Base-by-base conservation (phyloP, 164 flowering plant species). In the Amborella trichopoda region DNA sequence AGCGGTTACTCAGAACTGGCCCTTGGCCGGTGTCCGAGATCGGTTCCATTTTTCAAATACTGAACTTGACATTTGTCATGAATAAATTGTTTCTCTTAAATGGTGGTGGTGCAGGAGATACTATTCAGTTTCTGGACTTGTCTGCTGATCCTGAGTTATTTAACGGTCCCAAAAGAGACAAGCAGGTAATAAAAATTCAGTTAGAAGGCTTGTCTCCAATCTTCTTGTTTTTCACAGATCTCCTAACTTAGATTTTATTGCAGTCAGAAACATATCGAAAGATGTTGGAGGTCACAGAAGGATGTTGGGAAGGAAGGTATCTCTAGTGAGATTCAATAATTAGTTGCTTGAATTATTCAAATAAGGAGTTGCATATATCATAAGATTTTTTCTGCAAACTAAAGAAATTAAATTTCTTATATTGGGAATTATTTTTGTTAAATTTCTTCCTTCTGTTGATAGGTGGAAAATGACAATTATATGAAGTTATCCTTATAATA, bases 291-390 rank as follows among this genome's bases (percentile, higher is more conserved):
- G 74, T 81, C 13, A 88, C 95, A 5, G 83, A 67, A 42, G 97
- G 83, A 51, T 72, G 64, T 56, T 93, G 99, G 99, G 90, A 85
- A 50, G 94, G 75, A 64, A 88, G 97, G 97, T 93, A 69, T 23
- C 23, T 23, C 30, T 20, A 56, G 19, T 19, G n/a, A n/a, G n/a
- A n/a, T n/a, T n/a, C n/a, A n/a, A n/a, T n/a, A n/a, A n/a, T n/a
- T n/a, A n/a, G n/a, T n/a, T n/a, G n/a, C n/a, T n/a, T n/a, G n/a
- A n/a, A n/a, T n/a, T n/a, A n/a, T n/a, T n/a, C n/a, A n/a, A n/a
- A n/a, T n/a, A n/a, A n/a, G n/a, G n/a, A n/a, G n/a, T n/a, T n/a
- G n/a, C n/a, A n/a, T n/a, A n/a, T n/a, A n/a, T n/a, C n/a, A n/a
- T n/a, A n/a, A n/a, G n/a, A n/a, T n/a, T n/a, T n/a, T n/a, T n/a